Evolutionary conservation across 805 yeast species (phyloP), one percentile per base, ranked within the genome.

Genomic region (Starmerella scarabaei): DNA sequence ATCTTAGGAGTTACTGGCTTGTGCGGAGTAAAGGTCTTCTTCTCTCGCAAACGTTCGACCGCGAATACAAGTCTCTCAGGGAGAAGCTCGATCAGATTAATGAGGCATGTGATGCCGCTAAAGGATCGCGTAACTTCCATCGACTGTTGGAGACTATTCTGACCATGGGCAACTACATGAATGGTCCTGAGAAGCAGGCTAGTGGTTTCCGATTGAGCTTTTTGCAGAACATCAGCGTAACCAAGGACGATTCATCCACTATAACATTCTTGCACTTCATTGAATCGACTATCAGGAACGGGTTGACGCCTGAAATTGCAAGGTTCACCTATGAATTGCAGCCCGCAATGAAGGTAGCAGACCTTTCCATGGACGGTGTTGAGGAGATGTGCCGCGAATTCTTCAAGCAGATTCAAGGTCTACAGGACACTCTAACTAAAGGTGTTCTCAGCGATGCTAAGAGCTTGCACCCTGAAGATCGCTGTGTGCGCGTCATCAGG

Each of bases 161-260:
- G 47, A 77, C 86, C 3, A 91, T 91, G 37, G 99, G 98, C 43
- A 91, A 91, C 58, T 88, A 77, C 58, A 91, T 91, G 98, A 91
- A 93, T 57, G 94, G 85, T 53, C 66, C 75, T n/a, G 68, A 83
- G 2, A 86, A 85, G 52, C 94, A 85, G 57, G 97, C 96, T 1
- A 71, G 73, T 49, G 99, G 99, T 3, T 93, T 93, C 68, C 80
- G 80, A 53, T 65, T 91, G 44, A 78, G 82, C 33, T 82, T 95
- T n/a, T 67, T 91, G 38, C 95, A 85, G 54, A 66, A 97, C 50
- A 68, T 91, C 43, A 82, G 80, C 24, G 85, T 93, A 50, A 77
- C 93, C 62, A 91, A 91, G 56, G 95, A 88, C 60, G 84, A 80
- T 21, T 72, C 76, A 43, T 86, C 88, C 56, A 72, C 84, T 5